Evolutionary conservation across 805 yeast species (phyloP).

Genomic region (Yarrowia deformans): DNA sequence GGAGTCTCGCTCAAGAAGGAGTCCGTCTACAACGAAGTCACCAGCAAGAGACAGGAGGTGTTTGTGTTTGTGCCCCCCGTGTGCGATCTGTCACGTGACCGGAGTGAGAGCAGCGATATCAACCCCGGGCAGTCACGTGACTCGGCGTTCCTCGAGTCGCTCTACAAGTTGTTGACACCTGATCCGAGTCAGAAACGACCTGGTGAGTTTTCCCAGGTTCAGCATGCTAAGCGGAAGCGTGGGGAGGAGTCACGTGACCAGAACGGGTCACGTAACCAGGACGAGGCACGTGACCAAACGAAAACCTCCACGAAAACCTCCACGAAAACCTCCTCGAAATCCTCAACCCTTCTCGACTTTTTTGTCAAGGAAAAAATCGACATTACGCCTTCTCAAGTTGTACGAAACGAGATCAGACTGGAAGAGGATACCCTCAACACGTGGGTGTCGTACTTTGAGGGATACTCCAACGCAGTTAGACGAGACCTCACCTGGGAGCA

Average conservation of each 20-base stretch:
- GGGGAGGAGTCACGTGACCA: neutral
- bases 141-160: slow-evolving; percentile 4
- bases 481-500: slow-evolving; percentile 81
- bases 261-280: too few species aligned
- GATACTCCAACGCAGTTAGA: slow-evolving; percentile 89
- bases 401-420: neutral
- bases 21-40: neutral
- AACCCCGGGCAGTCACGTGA: too few species aligned
- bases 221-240: neutral
- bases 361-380: slow-evolving; percentile 17
- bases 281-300: too few species aligned
- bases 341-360: slow-evolving; percentile 10
- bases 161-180: slow-evolving; percentile 3
- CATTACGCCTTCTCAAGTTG: neutral
- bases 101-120: neutral
- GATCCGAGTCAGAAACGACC: slow-evolving; percentile 22
- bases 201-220: slow-evolving; percentile 20
- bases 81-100: slow-evolving; percentile 1
- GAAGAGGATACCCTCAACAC: slow-evolving; percentile 45
- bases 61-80: slow-evolving; percentile 18
- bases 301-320: too few species aligned
- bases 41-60: neutral
- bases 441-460: slow-evolving; percentile 94
- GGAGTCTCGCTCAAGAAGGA: slow-evolving; percentile 11
- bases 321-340: neutral